Base-by-base conservation (phyloP, 2,329 filamentous ascomycete species). In the Fusarium pseudograminearum region DNA sequence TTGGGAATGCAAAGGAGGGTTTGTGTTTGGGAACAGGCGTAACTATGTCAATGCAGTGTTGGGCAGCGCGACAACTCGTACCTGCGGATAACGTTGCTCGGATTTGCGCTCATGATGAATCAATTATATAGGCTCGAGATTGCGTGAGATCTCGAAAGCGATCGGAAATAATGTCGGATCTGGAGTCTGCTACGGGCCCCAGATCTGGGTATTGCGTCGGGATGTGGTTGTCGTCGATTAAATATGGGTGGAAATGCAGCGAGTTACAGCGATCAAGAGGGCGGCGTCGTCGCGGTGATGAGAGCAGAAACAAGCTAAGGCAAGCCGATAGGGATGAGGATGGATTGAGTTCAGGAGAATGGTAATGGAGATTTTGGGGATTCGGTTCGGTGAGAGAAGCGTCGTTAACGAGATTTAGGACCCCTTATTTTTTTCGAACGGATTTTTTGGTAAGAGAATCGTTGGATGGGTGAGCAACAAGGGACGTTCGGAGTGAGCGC, bases 1-100 rank as follows among this genome's bases (percentile, higher is more conserved):
- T 48, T 44, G 54, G 40, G 11, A 18, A 40, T n/a, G 41, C 18
- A 55, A 46, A 47, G 28, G 31, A 45, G 42, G 51, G 57, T 12
- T 26, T 41, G 20, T 15, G 51, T 38, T 36, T 54, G 40, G 24
- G 22, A 31, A 12, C 34, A 30, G 48, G 52, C 40, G 44, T 28
- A 40, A n/a, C 18, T 20, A 38, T 52, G 48, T 2, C 18, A 38
- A 30, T 18, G 48, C 31, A 52, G 24, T 41, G 24, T 50, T 47
- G 46, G 53, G 53, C 38, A 46, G 47, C 61, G 60, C 53, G 65
- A 67, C 52, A 61, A 60, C 61, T 61, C 85, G 73, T 88, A 91
- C 89, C 89, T 90, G 83, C 87, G 85, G 82, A 90, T 90, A 65
- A 89, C 87, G 77, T 88, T 88, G 73, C 85, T 81, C 57, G 81